phyloP scores from a whole-genome alignment of 1,284 basidiomycete species.

The Gymnopus androsaceus region DNA sequence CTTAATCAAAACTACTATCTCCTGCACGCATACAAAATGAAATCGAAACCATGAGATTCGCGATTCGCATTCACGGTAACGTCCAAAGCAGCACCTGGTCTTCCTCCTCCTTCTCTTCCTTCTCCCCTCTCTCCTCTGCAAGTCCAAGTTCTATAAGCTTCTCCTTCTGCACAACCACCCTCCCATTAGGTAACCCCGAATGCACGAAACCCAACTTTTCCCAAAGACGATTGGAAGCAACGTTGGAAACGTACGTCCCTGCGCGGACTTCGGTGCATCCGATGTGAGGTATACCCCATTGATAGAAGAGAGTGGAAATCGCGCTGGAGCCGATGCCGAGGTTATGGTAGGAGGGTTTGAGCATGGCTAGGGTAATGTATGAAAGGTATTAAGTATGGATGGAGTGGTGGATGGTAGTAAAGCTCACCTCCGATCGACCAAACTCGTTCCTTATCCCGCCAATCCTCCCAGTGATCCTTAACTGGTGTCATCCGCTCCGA shows the following conservation, averaged over 20 bases:
- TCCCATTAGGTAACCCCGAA: not conserved
- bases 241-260: conserved; percentile 14
- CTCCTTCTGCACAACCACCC: not conserved
- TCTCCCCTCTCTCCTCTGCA: too few relatives aligned
- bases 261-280: conserved; percentile 21
- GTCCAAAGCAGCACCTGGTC: too few relatives aligned
- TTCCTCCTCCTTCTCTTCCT: too few relatives aligned
- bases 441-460: conserved; percentile 14
- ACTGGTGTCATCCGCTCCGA: conserved; percentile 13
- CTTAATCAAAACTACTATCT: too few relatives aligned
- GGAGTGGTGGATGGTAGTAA: not conserved
- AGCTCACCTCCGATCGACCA: conserved; percentile 18
- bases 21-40: too few relatives aligned
- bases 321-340: conserved; percentile 18
- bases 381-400: not conserved
- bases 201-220: conserved; percentile 20
- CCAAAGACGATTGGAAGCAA: conserved; percentile 12
- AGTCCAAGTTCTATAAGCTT: too few relatives aligned
- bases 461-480: conserved; percentile 19
- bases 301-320: conserved; percentile 8
- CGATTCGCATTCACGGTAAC: too few relatives aligned
- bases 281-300: conserved; percentile 20
- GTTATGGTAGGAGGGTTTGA: conserved; percentile 16
- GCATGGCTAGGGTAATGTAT: conserved; percentile 13
- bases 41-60: too few relatives aligned